phyloP scores from a whole-genome alignment of 2,329 filamentous ascomycete species.

The Stagonosporopsis tanaceti region DNA sequence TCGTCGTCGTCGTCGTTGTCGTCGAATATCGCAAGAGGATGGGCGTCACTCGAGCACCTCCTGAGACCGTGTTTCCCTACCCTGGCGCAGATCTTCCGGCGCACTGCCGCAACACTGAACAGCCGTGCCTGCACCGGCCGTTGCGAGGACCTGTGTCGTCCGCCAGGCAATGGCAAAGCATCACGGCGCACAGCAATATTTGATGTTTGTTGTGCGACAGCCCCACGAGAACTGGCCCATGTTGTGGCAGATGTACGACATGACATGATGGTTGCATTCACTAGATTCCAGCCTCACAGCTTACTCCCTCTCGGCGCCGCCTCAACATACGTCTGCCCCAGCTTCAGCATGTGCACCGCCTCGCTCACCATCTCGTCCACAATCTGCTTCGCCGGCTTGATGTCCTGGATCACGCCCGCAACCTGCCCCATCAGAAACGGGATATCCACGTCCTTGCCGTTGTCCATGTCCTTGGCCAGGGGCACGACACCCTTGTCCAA shows the following conservation, averaged over 20 bases:
- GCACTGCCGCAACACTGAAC: constrained; percentile 1
- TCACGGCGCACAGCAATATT: constrained; percentile 4
- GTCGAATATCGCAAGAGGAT: not conserved
- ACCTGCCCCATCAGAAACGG: constrained; percentile 96
- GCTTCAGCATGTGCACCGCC: constrained; percentile 49
- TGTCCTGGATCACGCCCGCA: constrained; percentile 75
- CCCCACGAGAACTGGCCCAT: constrained; percentile 10
- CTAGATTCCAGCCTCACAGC: constrained; percentile 29
- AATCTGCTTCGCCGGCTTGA: constrained; percentile 84
- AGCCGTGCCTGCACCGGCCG: not conserved
- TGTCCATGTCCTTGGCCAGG: constrained; percentile 81
- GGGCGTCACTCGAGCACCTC: constrained; percentile 15
- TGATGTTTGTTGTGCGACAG: constrained; percentile 12
- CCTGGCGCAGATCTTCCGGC: constrained; percentile 31
- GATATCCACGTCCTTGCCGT: constrained; percentile 81
- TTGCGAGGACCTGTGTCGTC: not conserved
- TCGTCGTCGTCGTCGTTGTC: not conserved
- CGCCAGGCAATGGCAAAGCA: not conserved
- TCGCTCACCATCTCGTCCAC: constrained; percentile 83
- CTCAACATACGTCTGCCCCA: constrained; percentile 47
- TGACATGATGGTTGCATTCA: not conserved
- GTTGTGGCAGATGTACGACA: not conserved
- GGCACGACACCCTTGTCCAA: constrained; percentile 81
- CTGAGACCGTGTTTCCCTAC: not conserved
- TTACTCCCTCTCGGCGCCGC: constrained; percentile 35